These are phyloP conservation scores for Allantophomopsis cytisporea DNA, from an alignment of 2,329 filamentous ascomycete genomes.

Conservation along the genomic window DNA sequence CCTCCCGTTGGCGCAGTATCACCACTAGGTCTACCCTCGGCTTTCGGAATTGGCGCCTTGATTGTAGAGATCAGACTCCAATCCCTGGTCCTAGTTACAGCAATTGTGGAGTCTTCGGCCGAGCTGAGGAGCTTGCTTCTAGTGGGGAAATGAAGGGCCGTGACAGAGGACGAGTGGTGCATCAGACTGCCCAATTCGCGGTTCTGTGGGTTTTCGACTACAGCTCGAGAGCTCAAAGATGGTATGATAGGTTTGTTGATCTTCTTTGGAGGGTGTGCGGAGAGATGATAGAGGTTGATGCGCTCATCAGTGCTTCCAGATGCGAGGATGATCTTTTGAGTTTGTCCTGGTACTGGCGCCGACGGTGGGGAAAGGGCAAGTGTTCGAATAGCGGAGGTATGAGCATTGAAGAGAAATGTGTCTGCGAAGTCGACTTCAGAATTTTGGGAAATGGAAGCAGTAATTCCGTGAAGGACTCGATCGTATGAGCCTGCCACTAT, in stretches of 20 bases:
- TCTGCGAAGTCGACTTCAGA: constrained; percentile 60
- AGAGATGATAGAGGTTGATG: constrained; percentile 88
- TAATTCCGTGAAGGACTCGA: constrained; percentile 78
- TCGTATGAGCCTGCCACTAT: constrained; percentile 92
- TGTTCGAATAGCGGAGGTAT: constrained; percentile 79
- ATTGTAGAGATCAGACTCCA: constrained; percentile 81
- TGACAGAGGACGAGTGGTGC: constrained; percentile 76
- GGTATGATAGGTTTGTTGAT: constrained; percentile 46
- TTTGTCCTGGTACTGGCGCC: constrained; percentile 40
- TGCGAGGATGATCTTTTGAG: constrained; percentile 78
- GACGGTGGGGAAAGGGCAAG: constrained; percentile 74
- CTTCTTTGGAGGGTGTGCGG: constrained; percentile 49
- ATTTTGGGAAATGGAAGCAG: constrained; percentile 45
- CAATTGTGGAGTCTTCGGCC: constrained; percentile 83
- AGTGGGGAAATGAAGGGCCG: constrained; percentile 68
- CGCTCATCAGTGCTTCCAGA: constrained; percentile 88
- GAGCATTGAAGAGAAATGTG: constrained; percentile 91
- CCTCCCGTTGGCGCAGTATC: constrained; percentile 77
- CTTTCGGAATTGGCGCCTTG: constrained; percentile 76
- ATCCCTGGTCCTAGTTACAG: constrained; percentile 75
- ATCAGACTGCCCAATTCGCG: constrained; percentile 75
- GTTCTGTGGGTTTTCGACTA: constrained; percentile 77
- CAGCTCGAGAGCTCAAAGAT: constrained; percentile 55
- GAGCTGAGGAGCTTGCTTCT: constrained; percentile 78
- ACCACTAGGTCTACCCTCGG: constrained; percentile 68